A percentile compares a stretch with the other conserved stretches of the same genome.
These are phyloP conservation scores for Brassica juncea DNA, from an alignment of 345 rosid genomes.

Conservation along the genomic window DNA sequence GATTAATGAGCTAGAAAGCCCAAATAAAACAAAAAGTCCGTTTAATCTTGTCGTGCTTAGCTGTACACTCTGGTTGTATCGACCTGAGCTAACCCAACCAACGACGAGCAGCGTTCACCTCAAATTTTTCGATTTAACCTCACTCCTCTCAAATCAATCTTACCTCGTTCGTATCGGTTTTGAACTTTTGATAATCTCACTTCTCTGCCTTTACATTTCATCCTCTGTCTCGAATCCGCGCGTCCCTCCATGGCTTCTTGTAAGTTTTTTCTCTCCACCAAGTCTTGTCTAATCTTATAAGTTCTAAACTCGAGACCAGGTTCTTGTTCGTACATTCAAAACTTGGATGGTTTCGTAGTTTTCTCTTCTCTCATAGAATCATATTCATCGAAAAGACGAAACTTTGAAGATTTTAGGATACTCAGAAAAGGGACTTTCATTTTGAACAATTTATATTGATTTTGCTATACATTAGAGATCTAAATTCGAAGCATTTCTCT, in stretches of 20 bases:
- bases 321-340: background rate
- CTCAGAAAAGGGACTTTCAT: background rate
- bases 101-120: constrained; percentile 27
- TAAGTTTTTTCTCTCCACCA: constrained; percentile 3
- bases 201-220: background rate
- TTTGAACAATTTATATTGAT: constrained; percentile 18
- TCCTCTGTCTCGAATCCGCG: constrained; percentile 18
- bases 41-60: constrained; percentile 16
- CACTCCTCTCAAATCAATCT: background rate
- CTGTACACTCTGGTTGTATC: constrained; percentile 43
- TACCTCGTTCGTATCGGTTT: constrained; percentile 29
- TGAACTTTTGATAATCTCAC: background rate
- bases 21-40: background rate
- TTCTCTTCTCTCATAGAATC: background rate
- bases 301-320: background rate
- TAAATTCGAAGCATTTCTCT: background rate
- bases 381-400: background rate
- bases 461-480: constrained; percentile 6
- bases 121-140: background rate
- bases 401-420: background rate
- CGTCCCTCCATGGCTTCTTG: constrained; percentile 45
- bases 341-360: background rate
- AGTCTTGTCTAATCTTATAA: background rate
- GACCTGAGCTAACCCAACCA: constrained; percentile 38
- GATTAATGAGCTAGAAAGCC: constrained; percentile 15